Conservation (phyloP, 1,284 basidiomycete genomes). For the Ceratobasidium theobromae region DNA sequence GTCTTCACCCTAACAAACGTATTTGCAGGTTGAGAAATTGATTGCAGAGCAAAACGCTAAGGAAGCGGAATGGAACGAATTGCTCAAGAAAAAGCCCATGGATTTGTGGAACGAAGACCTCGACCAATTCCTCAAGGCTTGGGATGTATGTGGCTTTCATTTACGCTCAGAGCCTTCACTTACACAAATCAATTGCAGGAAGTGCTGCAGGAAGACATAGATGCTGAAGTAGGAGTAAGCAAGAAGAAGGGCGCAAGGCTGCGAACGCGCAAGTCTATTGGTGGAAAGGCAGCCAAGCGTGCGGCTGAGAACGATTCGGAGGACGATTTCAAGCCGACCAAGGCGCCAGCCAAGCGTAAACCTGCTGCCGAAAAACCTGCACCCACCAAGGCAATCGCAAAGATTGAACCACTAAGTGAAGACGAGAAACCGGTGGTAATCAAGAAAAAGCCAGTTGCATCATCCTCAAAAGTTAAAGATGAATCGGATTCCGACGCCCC, state of each 20-base stretch:
- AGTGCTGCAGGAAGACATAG: conserved; percentile 56
- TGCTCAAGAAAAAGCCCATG: conserved; percentile 79
- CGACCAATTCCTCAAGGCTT: conserved; percentile 78
- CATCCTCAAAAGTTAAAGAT: conserved; percentile 38
- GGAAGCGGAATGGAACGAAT: conserved; percentile 75
- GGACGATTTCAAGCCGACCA: conserved; percentile 76
- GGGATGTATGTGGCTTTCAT: conserved; percentile 63
- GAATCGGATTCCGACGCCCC: conserved; percentile 36
- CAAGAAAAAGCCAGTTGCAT: conserved; percentile 29
- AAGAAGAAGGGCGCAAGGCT: conserved; percentile 69
- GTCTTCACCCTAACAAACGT: not conserved
- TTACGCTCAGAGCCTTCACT: not conserved
- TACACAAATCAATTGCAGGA: conserved; percentile 48
- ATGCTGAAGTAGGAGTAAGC: conserved; percentile 66
- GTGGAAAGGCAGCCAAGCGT: conserved; percentile 51
- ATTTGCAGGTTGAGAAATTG: conserved; percentile 77
- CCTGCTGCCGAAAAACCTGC: conserved; percentile 52
- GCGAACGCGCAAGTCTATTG: conserved; percentile 67
- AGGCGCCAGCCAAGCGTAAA: conserved; percentile 54
- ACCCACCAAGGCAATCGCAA: conserved; percentile 49
- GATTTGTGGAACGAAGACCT: conserved; percentile 93
- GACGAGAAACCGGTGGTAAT: conserved; percentile 37
- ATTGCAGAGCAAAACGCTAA: conserved; percentile 79
- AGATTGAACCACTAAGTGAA: conserved; percentile 59
- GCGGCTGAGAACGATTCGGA: conserved; percentile 60